phyloP scores from a whole-genome alignment of 495 filamentous ascomycete species.

The Podospora australis region DNA sequence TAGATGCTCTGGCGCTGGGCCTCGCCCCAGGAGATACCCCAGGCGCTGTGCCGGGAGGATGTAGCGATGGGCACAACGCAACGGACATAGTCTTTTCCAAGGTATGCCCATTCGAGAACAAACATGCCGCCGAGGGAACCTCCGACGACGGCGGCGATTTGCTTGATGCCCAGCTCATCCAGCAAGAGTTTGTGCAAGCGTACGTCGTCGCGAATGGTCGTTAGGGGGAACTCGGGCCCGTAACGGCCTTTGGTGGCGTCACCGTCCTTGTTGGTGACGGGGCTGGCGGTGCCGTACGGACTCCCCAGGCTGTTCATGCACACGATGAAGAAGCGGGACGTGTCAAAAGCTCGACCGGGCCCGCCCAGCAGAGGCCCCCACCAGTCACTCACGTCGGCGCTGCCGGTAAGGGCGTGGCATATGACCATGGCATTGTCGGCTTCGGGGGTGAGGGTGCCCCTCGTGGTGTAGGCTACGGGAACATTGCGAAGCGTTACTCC shows the following conservation, averaged over 20 bases:
- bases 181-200: constrained; percentile 88
- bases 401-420: constrained; percentile 93
- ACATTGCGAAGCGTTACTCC: constrained; percentile 82
- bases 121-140: constrained; percentile 99
- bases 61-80: constrained; percentile 91
- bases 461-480: constrained; percentile 85
- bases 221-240: constrained; percentile 93
- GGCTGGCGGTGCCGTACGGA: constrained; percentile 93
- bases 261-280: constrained; percentile 81
- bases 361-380: constrained; percentile 94
- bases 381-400: constrained; percentile 95
- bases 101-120: constrained; percentile 92
- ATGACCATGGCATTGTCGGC: constrained; percentile 93
- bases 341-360: constrained; percentile 84
- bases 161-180: constrained; percentile 79
- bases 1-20: constrained; percentile 97
- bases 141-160: constrained; percentile 84
- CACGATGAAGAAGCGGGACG: constrained; percentile 84
- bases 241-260: constrained; percentile 69
- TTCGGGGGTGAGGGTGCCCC: constrained; percentile 65
- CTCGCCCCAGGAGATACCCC: constrained; percentile 98
- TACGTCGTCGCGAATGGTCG: constrained; percentile 92
- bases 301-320: constrained; percentile 96
- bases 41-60: constrained; percentile 91
- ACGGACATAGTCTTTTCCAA: constrained; percentile 89